Evolutionary conservation across 331 rosid genomes (phyloP).

Genomic region (Ulmus americana): DNA sequence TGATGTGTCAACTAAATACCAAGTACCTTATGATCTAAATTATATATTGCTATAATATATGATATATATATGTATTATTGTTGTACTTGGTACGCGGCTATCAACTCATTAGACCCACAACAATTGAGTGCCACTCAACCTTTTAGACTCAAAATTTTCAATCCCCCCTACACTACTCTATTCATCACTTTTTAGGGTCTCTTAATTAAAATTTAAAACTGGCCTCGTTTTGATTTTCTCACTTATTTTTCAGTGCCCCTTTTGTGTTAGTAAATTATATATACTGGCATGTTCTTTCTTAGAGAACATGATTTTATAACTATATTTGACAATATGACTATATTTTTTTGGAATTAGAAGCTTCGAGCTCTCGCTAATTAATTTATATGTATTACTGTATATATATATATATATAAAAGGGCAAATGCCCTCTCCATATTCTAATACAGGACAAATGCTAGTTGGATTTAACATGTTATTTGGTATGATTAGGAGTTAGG

Average conservation of each 20-base stretch:
- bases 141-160: not conserved
- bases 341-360: too few species aligned
- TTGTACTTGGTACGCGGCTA: conserved; percentile 30
- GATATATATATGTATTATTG: conserved; percentile 12
- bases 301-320: too few species aligned
- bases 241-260: not conserved
- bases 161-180: not conserved
- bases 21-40: conserved; percentile 23
- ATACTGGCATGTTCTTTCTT: too few species aligned
- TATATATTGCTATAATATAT: conserved; percentile 16
- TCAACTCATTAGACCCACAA: conserved; percentile 26
- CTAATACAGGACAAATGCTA: not conserved
- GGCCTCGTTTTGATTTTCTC: not conserved
- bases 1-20: conserved; percentile 17
- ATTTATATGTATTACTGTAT: too few species aligned
- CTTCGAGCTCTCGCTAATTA: too few species aligned
- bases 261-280: not conserved
- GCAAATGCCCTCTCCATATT: too few species aligned
- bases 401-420: too few species aligned
- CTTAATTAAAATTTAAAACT: not conserved
- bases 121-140: conserved; percentile 5
- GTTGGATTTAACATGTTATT: not conserved
- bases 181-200: not conserved
- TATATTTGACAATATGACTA: too few species aligned
- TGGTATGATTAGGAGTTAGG: conserved; percentile 9